Evolutionary conservation across 805 yeast species (phyloP).

Genomic region (Candida pini): DNA sequence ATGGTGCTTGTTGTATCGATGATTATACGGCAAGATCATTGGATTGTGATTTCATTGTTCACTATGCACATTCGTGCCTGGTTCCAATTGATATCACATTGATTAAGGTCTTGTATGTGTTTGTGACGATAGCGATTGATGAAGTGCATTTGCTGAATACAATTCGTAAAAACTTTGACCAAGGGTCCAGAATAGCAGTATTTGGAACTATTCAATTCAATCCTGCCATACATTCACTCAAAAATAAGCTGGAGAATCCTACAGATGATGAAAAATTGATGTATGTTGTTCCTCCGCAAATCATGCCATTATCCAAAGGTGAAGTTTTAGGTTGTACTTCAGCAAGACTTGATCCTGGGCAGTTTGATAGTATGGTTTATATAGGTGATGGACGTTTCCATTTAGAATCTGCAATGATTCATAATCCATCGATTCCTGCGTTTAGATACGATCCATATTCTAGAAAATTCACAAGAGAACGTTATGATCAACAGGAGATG

Average conservation of each 20-base stretch:
- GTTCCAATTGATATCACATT: slow-evolving; percentile 91
- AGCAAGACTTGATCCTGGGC: slow-evolving; percentile 61
- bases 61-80: slow-evolving; percentile 94
- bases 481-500: slow-evolving; percentile 83
- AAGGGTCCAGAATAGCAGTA: slow-evolving; percentile 66
- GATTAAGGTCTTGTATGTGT: slow-evolving; percentile 89
- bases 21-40: slow-evolving; percentile 90
- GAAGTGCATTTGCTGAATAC: slow-evolving; percentile 78
- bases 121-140: slow-evolving; percentile 89
- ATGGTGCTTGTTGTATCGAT: slow-evolving; percentile 98
- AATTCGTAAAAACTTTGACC: slow-evolving; percentile 57
- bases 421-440: slow-evolving; percentile 89
- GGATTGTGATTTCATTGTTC: slow-evolving; percentile 91
- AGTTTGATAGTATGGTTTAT: slow-evolving; percentile 76
- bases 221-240: slow-evolving; percentile 81
- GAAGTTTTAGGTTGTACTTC: slow-evolving; percentile 97
- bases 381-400: slow-evolving; percentile 97
- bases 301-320: slow-evolving; percentile 87
- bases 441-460: slow-evolving; percentile 94
- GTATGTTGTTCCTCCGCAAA: slow-evolving; percentile 79
- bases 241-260: slow-evolving; percentile 47
- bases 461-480: slow-evolving; percentile 82
- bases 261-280: slow-evolving; percentile 36
- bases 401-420: slow-evolving; percentile 93
- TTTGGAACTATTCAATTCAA: slow-evolving; percentile 97